Conservation (phyloP, 2,329 filamentous ascomycete species). For the Metarhizium sp. region DNA sequence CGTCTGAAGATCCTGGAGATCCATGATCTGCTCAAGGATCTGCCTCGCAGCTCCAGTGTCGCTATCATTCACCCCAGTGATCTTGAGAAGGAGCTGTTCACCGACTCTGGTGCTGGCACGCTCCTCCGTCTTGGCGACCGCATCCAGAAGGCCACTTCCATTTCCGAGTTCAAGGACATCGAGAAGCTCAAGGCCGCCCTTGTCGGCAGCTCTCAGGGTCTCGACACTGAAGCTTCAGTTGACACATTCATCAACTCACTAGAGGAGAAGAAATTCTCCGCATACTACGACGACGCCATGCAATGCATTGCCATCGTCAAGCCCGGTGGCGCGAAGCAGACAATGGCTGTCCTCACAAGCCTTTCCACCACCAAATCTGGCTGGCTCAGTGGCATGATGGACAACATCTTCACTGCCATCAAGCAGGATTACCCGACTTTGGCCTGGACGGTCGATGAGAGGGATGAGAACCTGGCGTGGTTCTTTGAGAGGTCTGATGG, state of each 20-base stretch:
- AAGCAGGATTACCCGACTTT: slow-evolving; percentile 89
- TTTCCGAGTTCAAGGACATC: slow-evolving; percentile 63
- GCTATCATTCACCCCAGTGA: slow-evolving; percentile 96
- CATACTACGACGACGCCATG: slow-evolving; percentile 91
- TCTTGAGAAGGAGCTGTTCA: slow-evolving; percentile 93
- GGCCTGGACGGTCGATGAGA: slow-evolving; percentile 92
- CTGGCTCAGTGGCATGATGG: slow-evolving; percentile 89
- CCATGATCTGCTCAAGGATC: slow-evolving; percentile 80
- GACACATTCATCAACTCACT: slow-evolving; percentile 80
- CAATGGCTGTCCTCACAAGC: slow-evolving; percentile 75
- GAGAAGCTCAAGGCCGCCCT: slow-evolving; percentile 73
- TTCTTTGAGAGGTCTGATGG: slow-evolving; percentile 97
- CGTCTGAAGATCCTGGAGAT: slow-evolving; percentile 96
- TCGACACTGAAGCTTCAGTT: slow-evolving; percentile 75
- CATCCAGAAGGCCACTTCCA: slow-evolving; percentile 61
- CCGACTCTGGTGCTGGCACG: slow-evolving; percentile 88
- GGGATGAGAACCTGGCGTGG: slow-evolving; percentile 96
- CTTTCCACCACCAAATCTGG: slow-evolving; percentile 90
- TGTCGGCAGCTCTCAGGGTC: slow-evolving; percentile 68
- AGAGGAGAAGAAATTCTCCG: slow-evolving; percentile 70
- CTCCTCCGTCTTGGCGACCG: slow-evolving; percentile 88
- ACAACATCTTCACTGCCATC: slow-evolving; percentile 88
- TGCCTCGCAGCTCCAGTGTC: slow-evolving; percentile 87
- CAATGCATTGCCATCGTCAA: slow-evolving; percentile 86
- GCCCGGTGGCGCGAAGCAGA: slow-evolving; percentile 55